Percentiles rank a stretch among this genome's conserved stretches.
Conservation (phyloP, 768 basidiomycete species). For the Leucocoprinus leucothites region DNA sequence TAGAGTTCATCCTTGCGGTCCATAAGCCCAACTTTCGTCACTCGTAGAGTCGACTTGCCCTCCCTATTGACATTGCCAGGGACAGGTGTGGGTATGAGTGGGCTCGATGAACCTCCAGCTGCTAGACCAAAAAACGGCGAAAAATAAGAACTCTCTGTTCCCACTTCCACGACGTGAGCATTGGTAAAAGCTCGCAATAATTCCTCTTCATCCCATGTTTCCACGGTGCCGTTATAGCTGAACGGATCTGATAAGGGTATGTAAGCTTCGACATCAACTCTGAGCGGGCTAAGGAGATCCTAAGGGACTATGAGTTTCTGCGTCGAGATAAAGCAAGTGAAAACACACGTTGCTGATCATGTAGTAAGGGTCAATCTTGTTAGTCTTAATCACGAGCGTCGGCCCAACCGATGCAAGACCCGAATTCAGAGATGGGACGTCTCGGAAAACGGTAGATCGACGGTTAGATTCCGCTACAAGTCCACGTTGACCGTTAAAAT, state of each 20-base stretch:
- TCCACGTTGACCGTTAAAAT: slow-evolving; percentile 59
- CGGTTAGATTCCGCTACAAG: slow-evolving; percentile 39
- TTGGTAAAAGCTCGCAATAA: slow-evolving; percentile 63
- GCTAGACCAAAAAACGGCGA: slow-evolving; percentile 35
- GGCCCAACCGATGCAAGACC: slow-evolving; percentile 17
- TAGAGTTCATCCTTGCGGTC: slow-evolving; percentile 77
- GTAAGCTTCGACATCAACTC: slow-evolving; percentile 57
- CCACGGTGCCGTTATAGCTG: slow-evolving; percentile 60
- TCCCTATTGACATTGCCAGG: slow-evolving; percentile 14
- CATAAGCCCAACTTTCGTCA: slow-evolving; percentile 80
- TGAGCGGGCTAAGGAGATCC: slow-evolving; percentile 67
- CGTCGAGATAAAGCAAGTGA: background rate
- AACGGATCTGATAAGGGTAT: slow-evolving; percentile 66
- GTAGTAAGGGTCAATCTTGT: slow-evolving; percentile 88
- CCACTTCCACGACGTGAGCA: slow-evolving; percentile 57
- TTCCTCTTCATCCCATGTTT: slow-evolving; percentile 65
- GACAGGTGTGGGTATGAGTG: background rate
- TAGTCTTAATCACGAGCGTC: slow-evolving; percentile 47
- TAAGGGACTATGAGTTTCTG: slow-evolving; percentile 23
- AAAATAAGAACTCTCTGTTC: slow-evolving; percentile 34
- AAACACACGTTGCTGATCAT: slow-evolving; percentile 73
- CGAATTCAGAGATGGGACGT: slow-evolving; percentile 16
- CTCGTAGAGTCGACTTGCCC: slow-evolving; percentile 50
- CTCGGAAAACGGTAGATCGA: slow-evolving; percentile 32
- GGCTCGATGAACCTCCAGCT: slow-evolving; percentile 18